Conservation (phyloP, 1,284 basidiomycete genomes). For the Marasmius fiardii region DNA sequence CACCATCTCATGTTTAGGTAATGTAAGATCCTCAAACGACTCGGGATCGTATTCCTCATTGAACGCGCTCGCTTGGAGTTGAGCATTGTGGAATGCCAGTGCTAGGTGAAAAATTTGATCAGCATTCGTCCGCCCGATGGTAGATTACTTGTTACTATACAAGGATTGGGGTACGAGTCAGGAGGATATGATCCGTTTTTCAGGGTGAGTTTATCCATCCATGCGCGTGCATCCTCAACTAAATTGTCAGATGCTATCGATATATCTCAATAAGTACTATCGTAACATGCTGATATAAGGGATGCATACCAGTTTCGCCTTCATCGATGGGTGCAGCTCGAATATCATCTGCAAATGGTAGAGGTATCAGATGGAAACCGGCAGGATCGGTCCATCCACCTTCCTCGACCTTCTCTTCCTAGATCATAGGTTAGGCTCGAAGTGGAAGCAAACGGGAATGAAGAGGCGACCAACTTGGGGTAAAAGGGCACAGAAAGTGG, state of each 20-base stretch:
- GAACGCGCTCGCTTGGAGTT: conserved; percentile 90
- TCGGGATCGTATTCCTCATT: conserved; percentile 80
- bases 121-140: conserved; percentile 8
- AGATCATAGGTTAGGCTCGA: conserved; percentile 8
- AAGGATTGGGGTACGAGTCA: conserved; percentile 90
- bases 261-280: conserved; percentile 4
- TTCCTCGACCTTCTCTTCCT: conserved; percentile 74
- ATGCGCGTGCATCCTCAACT: conserved; percentile 64
- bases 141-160: conserved; percentile 38
- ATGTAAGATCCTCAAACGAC: conserved; percentile 75
- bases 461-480: conserved; percentile 63
- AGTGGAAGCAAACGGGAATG: conserved; percentile 2
- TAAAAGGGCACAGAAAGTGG: conserved; percentile 81
- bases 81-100: conserved; percentile 84
- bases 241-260: conserved; percentile 65
- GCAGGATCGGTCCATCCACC: conserved; percentile 81
- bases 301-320: conserved; percentile 48
- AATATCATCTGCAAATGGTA: conserved; percentile 95
- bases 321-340: conserved; percentile 67
- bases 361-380: conserved; percentile 88
- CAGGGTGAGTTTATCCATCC: conserved; percentile 78
- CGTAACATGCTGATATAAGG: not conserved
- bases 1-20: conserved; percentile 77
- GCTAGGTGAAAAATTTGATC: conserved; percentile 32
- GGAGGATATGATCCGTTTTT: conserved; percentile 82